Evolutionary conservation across 140 eudicot genomes (phyloP), one percentile per base, ranked within the genome.

Genomic region (Bidens hawaiensis): DNA sequence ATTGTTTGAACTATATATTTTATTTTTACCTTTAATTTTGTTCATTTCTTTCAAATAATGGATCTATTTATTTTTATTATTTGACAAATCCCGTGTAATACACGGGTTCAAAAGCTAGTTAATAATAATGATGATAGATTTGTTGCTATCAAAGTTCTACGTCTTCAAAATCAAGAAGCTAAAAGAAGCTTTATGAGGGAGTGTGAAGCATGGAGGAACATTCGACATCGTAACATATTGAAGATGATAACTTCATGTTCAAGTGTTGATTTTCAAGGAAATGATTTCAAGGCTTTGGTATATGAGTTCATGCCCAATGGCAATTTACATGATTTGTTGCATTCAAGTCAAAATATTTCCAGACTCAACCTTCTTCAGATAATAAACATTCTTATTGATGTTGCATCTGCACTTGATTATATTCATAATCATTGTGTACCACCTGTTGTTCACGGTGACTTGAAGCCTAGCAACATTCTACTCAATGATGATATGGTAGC

Each of bases 261-360:
- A 22, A 51, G 68, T 28, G 21, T 70, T 24, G 78, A 79, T 46
- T 31, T 38, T 17, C 70, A 79, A 13, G 77, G 77, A 1, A 69
- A 47, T 36, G 84, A 74, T 16, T 79, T 79, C 68, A 74, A 69
- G 45, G 74, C 80, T 21, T 38, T 79, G 16, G 80, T 79, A 1
- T 68, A 69, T 36, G 79, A 68, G 28, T n/a, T n/a, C n/a, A n/a
- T n/a, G n/a, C n/a, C n/a, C n/a, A n/a, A n/a, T n/a, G n/a, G n/a
- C n/a, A n/a, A 65, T 26, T 19, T 75, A 3, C 75, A 75, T 6
- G 18, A 24, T 1, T 75, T 43, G 71, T 45, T 68, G 64, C 73
- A 68, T 42, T 25, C 64, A n/a, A 33, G 22, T 41, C 16, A 8
- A 33, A 26, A 3, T 21, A 11, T 6, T 31, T 25, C 40, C 6